Conservation (phyloP, 352 stramenopile species). For the Phytopythium mirpurense region DNA sequence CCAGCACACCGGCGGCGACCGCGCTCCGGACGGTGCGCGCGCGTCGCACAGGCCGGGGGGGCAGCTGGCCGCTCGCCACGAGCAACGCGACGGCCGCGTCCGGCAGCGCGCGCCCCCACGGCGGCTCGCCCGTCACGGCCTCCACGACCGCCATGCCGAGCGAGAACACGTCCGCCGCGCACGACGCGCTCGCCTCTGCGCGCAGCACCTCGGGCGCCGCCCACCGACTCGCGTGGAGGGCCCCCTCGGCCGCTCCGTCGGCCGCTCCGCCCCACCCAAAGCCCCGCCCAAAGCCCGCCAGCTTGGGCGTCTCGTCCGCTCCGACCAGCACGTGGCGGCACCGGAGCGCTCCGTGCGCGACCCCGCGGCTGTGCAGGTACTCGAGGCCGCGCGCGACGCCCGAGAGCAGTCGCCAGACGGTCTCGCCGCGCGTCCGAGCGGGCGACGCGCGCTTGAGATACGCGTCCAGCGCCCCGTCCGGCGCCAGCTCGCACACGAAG, state of each 20-base stretch:
- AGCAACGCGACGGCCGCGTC: neutral
- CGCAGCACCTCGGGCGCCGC: conserved; percentile 6
- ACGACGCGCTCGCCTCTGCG: neutral
- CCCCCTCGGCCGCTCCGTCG: neutral
- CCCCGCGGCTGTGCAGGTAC: conserved; percentile 1
- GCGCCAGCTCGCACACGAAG: conserved; percentile 16
- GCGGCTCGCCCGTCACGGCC: neutral
- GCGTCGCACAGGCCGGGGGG: conserved; percentile 5
- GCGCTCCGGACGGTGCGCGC: too few relatives aligned
- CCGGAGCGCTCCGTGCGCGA: conserved; percentile 5
- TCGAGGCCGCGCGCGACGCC: neutral
- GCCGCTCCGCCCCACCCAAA: too few relatives aligned
- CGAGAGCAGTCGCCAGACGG: conserved; percentile 2
- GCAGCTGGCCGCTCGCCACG: conserved; percentile 45
- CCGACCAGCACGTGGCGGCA: neutral
- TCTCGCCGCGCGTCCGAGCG: neutral
- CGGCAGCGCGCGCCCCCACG: neutral
- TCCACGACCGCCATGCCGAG: conserved; percentile 5
- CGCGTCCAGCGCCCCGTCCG: conserved; percentile 1
- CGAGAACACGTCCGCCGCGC: conserved; percentile 3
- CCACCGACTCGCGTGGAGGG: neutral
- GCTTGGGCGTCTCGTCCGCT: neutral
- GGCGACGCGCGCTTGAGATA: conserved; percentile 1
- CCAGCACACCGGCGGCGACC: too few relatives aligned
- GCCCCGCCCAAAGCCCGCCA: neutral